phyloP scores from a whole-genome alignment of 805 yeast genomes.

The Teunomyces aglyptinius region DNA sequence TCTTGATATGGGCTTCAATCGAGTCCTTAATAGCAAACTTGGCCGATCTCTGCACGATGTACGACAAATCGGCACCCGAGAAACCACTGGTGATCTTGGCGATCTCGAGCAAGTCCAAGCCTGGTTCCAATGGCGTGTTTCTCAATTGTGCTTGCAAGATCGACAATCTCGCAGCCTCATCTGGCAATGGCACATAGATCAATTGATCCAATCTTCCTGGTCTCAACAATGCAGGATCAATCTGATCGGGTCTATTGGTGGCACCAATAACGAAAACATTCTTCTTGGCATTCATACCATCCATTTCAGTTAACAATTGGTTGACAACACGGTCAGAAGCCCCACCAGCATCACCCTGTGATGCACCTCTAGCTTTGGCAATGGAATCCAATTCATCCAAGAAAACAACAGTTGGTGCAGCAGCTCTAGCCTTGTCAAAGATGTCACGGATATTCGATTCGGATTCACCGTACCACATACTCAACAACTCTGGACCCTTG shows the following conservation, averaged over 20 bases:
- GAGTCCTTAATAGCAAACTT: conserved; percentile 98
- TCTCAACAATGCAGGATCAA: conserved; percentile 96
- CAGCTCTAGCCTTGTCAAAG: conserved; percentile 97
- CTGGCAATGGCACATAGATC: conserved; percentile 98
- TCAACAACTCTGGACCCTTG: conserved; percentile 93
- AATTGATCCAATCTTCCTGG: conserved; percentile 99
- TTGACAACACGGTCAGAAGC: conserved; percentile 96
- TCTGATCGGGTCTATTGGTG: conserved; percentile 98
- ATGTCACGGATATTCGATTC: conserved; percentile 97
- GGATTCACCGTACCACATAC: conserved; percentile 99
- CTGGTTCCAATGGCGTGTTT: conserved; percentile 98
- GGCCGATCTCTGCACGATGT: conserved; percentile 98
- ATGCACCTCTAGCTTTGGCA: conserved; percentile 94
- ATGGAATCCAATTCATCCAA: conserved; percentile 97
- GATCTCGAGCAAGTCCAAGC: conserved; percentile 80
- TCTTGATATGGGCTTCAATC: conserved; percentile 68
- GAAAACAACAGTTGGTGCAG: conserved; percentile 98
- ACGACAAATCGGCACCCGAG: conserved; percentile 98
- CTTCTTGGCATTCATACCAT: conserved; percentile 99
- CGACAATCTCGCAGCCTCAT: conserved; percentile 88
- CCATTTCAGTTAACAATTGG: conserved; percentile 96
- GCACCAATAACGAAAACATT: conserved; percentile 99
- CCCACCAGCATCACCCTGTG: conserved; percentile 88
- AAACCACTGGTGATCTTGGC: conserved; percentile 96
- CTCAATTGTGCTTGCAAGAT: conserved; percentile 94